Percentiles rank a stretch among this genome's conserved stretches.
Conservation (phyloP, 2,329 filamentous ascomycete genomes). For the Xylariaceae sp. region DNA sequence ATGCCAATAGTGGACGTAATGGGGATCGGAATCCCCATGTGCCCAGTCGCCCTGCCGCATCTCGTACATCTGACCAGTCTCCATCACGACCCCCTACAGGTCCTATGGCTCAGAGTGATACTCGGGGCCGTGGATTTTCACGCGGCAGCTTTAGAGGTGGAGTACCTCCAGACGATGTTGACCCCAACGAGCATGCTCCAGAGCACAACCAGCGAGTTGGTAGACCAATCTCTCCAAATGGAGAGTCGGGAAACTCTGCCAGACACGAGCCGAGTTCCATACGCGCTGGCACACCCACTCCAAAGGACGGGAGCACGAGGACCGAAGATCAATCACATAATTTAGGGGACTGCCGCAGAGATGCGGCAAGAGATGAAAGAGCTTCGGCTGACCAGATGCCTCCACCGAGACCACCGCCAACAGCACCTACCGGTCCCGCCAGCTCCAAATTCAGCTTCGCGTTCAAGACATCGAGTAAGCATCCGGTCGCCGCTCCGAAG, state of each 20-base stretch:
- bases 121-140: slow-evolving; percentile 41
- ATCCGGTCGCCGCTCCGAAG: slow-evolving; percentile 51
- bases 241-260: slow-evolving; percentile 24
- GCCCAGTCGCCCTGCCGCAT: slow-evolving; percentile 6
- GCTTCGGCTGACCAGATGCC: slow-evolving; percentile 47
- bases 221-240: slow-evolving; percentile 13
- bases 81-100: slow-evolving; percentile 53
- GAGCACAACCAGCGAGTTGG: slow-evolving; percentile 52
- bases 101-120: slow-evolving; percentile 43
- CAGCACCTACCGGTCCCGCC: slow-evolving; percentile 49
- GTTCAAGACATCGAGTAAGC: slow-evolving; percentile 69
- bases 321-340: slow-evolving; percentile 57
- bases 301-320: slow-evolving; percentile 39
- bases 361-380: slow-evolving; percentile 46
- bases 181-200: slow-evolving; percentile 53
- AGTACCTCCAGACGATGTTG: slow-evolving; percentile 45
- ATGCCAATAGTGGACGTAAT: slow-evolving; percentile 7
- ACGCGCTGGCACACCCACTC: slow-evolving; percentile 23
- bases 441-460: slow-evolving; percentile 83
- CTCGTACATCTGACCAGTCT: slow-evolving; percentile 40
- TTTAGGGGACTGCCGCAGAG: slow-evolving; percentile 61
- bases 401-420: slow-evolving; percentile 43
- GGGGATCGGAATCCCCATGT: slow-evolving; percentile 8
- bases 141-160: slow-evolving; percentile 55
- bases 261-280: slow-evolving; percentile 27